Evolutionary conservation across 2,329 filamentous ascomycete species (phyloP).

Genomic region (Apiospora aurea): DNA sequence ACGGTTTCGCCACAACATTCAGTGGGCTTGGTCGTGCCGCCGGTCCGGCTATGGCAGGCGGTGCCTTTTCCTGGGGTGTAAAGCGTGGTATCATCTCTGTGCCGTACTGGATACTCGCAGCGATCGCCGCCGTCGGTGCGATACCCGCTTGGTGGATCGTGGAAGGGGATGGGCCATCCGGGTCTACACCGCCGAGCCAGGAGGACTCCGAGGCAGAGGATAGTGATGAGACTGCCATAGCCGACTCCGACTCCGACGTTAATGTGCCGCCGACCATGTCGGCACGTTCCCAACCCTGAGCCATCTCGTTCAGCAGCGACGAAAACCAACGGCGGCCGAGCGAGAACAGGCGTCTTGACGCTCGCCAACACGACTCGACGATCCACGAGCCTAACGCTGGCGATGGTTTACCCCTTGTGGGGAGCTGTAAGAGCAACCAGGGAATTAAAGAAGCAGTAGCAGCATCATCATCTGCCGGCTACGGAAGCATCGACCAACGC

Average conservation of each 20-base stretch:
- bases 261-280: neutral
- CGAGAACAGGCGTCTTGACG: conserved; percentile 10
- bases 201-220: conserved; percentile 38
- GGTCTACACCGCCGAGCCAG: conserved; percentile 32
- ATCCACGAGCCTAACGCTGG: conserved; percentile 26
- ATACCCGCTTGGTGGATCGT: conserved; percentile 78
- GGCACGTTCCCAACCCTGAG: neutral
- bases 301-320: conserved; percentile 22
- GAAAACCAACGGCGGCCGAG: neutral
- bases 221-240: conserved; percentile 35
- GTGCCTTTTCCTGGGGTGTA: conserved; percentile 78
- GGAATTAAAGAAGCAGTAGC: neutral
- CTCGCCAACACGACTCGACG: conserved; percentile 25
- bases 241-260: neutral
- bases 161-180: conserved; percentile 73
- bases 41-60: conserved; percentile 78
- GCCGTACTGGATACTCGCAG: conserved; percentile 81
- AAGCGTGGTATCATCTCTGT: conserved; percentile 77
- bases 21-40: conserved; percentile 80
- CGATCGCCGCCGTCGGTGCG: conserved; percentile 68
- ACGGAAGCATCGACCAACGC: conserved; percentile 10
- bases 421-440: conserved; percentile 27
- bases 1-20: conserved; percentile 86
- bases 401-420: conserved; percentile 29
- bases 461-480: neutral